Evolutionary conservation across 176 grass and related monocot genomes (phyloP).

Genomic region (Oryza meridionalis): DNA sequence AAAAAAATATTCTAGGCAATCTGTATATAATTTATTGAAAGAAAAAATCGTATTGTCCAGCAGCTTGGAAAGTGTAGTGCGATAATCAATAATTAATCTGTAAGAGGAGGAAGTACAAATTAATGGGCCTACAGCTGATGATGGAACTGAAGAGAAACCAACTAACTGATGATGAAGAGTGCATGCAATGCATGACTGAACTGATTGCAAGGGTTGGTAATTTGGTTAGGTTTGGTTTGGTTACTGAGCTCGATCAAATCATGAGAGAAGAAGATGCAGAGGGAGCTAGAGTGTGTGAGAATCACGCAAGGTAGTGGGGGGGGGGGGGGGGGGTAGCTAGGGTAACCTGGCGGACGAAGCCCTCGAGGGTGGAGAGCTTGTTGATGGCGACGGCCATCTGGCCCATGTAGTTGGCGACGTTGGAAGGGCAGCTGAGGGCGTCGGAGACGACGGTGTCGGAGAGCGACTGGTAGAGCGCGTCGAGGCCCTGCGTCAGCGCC

Average conservation of each 20-base stretch:
- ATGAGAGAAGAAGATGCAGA: neutral
- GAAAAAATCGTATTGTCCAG: too few species aligned
- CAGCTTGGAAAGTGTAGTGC: too few species aligned
- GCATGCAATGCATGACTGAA: neutral
- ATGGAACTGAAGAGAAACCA: neutral
- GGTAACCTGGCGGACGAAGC: conserved; percentile 82
- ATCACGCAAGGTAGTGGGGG: too few species aligned
- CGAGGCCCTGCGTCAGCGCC: conserved; percentile 84
- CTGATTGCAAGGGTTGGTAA: neutral
- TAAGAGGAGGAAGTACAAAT: too few species aligned
- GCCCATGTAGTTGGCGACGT: conserved; percentile 92
- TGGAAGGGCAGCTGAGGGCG: conserved; percentile 69
- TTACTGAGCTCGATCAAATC: neutral
- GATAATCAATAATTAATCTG: too few species aligned
- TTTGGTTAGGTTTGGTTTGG: neutral
- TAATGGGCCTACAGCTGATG: neutral
- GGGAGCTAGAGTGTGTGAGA: too few species aligned
- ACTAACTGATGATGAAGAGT: neutral
- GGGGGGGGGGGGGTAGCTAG: too few species aligned
- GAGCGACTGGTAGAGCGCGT: conserved; percentile 81
- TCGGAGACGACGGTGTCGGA: conserved; percentile 77
- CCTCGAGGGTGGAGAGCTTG: conserved; percentile 84
- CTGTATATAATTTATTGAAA: too few species aligned
- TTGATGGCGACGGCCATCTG: conserved; percentile 83
- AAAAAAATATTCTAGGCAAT: too few species aligned